A percentile compares a stretch with the other conserved stretches of the same genome.
Conservation (phyloP, 2,329 filamentous ascomycete genomes). For the Arthrobotrys sinensis region DNA sequence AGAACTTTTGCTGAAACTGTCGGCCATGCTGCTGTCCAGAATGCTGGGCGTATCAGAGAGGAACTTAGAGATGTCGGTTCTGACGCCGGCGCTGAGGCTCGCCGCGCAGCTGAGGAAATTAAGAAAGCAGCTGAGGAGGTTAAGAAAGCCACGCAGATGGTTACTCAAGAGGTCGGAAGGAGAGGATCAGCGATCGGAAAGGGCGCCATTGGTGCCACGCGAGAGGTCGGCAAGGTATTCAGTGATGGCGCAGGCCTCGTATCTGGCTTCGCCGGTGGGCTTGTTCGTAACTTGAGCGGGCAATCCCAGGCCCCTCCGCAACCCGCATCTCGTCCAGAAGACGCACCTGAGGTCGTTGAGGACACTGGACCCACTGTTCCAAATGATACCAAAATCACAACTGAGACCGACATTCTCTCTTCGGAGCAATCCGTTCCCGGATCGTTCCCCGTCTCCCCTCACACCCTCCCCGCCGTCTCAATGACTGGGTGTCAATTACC, state of each 20-base stretch:
- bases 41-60: slow-evolving; percentile 53
- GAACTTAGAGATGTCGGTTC: slow-evolving; percentile 42
- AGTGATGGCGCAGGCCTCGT: slow-evolving; percentile 59
- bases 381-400: slow-evolving; percentile 1
- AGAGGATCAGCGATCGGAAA: slow-evolving; percentile 48
- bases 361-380: slow-evolving; percentile 3
- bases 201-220: slow-evolving; percentile 62
- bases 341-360: slow-evolving; percentile 43
- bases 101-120: slow-evolving; percentile 50
- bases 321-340: slow-evolving; percentile 19
- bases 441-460: slow-evolving; percentile 47
- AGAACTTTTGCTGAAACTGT: slow-evolving; percentile 62
- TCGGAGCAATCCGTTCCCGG: slow-evolving; percentile 41
- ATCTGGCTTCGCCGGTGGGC: slow-evolving; percentile 49
- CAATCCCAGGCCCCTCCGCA: slow-evolving; percentile 38
- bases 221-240: slow-evolving; percentile 62
- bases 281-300: slow-evolving; percentile 55
- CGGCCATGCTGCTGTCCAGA: slow-evolving; percentile 64
- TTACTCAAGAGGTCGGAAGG: slow-evolving; percentile 46
- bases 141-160: slow-evolving; percentile 52
- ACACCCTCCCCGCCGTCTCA: not conserved
- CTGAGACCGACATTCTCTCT: not conserved
- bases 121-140: slow-evolving; percentile 55
- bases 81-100: slow-evolving; percentile 44
- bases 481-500: slow-evolving; percentile 12